phyloP scores from a whole-genome alignment of 768 basidiomycete genomes.

The Tricholoma flavovirens region DNA sequence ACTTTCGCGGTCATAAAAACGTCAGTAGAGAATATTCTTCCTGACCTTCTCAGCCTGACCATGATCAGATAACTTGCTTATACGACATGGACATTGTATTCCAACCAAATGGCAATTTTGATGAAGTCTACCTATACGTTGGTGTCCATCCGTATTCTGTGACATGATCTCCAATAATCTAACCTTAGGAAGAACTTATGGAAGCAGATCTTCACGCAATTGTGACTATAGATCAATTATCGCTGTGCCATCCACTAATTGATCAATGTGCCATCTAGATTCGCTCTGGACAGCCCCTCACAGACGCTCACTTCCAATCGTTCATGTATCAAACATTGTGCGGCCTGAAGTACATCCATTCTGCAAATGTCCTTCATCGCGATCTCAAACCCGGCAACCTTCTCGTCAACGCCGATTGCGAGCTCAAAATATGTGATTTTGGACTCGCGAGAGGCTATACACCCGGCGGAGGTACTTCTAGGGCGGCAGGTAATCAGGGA shows the following conservation, averaged over 20 bases:
- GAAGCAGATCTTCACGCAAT: conserved; percentile 99
- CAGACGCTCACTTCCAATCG: conserved; percentile 89
- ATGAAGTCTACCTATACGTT: conserved; percentile 93
- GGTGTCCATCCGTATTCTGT: conserved; percentile 21
- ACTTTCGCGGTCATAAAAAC: conserved; percentile 99
- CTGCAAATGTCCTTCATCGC: conserved; percentile 94
- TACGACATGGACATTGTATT: conserved; percentile 99
- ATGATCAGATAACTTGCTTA: conserved; percentile 79
- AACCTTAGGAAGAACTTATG: conserved; percentile 90
- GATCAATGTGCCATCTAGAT: conserved; percentile 38
- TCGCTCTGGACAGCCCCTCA: conserved; percentile 82
- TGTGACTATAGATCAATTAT: conserved; percentile 37
- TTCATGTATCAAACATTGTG: conserved; percentile 99
- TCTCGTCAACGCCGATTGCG: conserved; percentile 97
- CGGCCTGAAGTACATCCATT: conserved; percentile 97
- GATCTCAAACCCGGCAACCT: conserved; percentile 94
- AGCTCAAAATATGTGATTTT: conserved; percentile 98
- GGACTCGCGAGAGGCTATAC: conserved; percentile 93
- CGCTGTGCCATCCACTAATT: neutral
- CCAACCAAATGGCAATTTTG: conserved; percentile 85
- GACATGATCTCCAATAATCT: conserved; percentile 4
- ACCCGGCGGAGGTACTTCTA: conserved; percentile 71
- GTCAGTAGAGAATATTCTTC: conserved; percentile 37
- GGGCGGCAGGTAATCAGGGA: conserved; percentile 75
- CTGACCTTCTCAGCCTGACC: conserved; percentile 9